Evolutionary conservation across 2,329 filamentous ascomycete species (phyloP).

Genomic region (Sporothrix brunneoviolacea): DNA sequence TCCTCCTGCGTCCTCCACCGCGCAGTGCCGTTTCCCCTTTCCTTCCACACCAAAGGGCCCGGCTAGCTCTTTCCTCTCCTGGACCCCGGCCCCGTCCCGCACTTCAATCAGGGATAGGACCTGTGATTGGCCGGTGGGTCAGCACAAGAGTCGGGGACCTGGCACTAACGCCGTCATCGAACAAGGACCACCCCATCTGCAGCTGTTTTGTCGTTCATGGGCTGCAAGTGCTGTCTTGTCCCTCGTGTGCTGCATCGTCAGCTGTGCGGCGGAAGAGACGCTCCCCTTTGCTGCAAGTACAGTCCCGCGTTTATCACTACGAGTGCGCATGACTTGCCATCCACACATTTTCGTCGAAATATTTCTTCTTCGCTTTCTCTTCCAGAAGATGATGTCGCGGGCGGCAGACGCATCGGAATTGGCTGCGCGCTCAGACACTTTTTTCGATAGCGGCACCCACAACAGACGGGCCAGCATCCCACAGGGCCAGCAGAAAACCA

Average conservation of each 20-base stretch:
- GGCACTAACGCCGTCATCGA: constrained; percentile 1
- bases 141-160: constrained; percentile 1
- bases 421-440: constrained; percentile 3
- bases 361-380: neutral
- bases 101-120: constrained; percentile 17
- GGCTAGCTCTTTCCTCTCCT: constrained; percentile 11
- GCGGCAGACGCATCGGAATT: neutral
- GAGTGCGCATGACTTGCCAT: no score
- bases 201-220: neutral
- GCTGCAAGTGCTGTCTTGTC: no score
- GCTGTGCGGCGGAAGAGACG: no score
- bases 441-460: constrained; percentile 5
- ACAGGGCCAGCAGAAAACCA: neutral
- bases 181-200: neutral
- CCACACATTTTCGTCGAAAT: no score
- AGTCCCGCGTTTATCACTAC: no score
- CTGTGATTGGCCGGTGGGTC: constrained; percentile 13
- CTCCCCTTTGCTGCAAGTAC: no score
- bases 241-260: no score
- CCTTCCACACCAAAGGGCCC: neutral
- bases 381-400: neutral
- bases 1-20: neutral
- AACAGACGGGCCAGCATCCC: neutral
- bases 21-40: constrained; percentile 1
- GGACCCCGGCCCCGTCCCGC: constrained; percentile 12